Percentiles rank a stretch among this genome's conserved stretches.
These are phyloP conservation scores for Rhytidiadelphus loreus DNA, from an alignment of 225 moss, liverwort and hornwort species.

Conservation along the genomic window DNA sequence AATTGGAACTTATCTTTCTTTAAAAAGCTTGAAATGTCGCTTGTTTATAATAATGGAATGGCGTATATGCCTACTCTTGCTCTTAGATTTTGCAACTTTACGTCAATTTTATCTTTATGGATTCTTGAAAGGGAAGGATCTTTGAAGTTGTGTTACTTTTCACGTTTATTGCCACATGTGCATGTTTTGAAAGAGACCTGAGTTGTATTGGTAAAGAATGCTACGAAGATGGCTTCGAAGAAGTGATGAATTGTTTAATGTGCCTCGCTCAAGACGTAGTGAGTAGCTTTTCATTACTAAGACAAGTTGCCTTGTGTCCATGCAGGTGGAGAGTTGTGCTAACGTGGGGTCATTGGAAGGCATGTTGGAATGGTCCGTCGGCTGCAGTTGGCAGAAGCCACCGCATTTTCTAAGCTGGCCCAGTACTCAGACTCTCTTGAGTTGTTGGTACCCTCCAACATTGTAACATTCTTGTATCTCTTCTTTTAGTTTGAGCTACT, in stretches of 20 bases:
- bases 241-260: background rate
- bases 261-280: background rate
- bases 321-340: slow-evolving; percentile 61
- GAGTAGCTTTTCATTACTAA: background rate
- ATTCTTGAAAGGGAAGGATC: background rate
- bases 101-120: background rate
- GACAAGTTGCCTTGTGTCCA: background rate
- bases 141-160: background rate
- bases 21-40: background rate
- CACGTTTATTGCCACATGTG: background rate
- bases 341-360: slow-evolving; percentile 63
- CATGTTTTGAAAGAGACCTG: background rate
- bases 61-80: background rate
- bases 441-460: slow-evolving; percentile 52
- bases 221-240: background rate
- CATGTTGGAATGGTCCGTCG: slow-evolving; percentile 83
- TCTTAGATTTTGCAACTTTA: background rate
- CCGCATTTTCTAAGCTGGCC: slow-evolving; percentile 41
- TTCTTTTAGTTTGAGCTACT: background rate
- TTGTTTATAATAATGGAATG: background rate
- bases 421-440: slow-evolving; percentile 38
- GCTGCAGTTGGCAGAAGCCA: slow-evolving; percentile 95
- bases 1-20: background rate
- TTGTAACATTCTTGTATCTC: background rate
- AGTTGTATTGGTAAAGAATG: background rate